Percentiles rank a stretch among this genome's conserved stretches.
Evolutionary conservation across 2,329 filamentous ascomycete genomes (phyloP).

Genomic region (Apiospora marii): DNA sequence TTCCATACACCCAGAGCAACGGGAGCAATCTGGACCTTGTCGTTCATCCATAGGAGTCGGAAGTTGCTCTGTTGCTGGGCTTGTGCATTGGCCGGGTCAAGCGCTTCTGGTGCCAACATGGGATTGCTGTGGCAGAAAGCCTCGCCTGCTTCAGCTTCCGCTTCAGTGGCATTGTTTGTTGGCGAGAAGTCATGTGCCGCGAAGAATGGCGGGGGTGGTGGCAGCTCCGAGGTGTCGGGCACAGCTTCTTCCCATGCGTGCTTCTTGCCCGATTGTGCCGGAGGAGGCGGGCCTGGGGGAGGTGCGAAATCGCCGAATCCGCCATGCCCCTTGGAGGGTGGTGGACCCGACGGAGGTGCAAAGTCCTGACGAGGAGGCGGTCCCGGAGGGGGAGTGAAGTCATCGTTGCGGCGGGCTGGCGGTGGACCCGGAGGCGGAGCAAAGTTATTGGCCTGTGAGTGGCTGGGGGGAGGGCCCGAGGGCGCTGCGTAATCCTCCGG

Average conservation of each 20-base stretch:
- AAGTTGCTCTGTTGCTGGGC: constrained; percentile 62
- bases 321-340: constrained; percentile 34
- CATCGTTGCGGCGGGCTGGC: constrained; percentile 35
- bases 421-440: constrained; percentile 43
- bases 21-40: constrained; percentile 55
- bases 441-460: constrained; percentile 36
- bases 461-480: constrained; percentile 38
- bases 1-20: constrained; percentile 61
- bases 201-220: constrained; percentile 75
- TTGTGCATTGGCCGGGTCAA: constrained; percentile 59
- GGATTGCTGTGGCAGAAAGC: constrained; percentile 70
- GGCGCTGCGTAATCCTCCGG: constrained; percentile 35
- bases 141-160: constrained; percentile 70
- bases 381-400: constrained; percentile 43
- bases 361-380: constrained; percentile 35
- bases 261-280: constrained; percentile 30
- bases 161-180: constrained; percentile 72
- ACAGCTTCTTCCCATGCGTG: constrained; percentile 78
- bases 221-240: constrained; percentile 75
- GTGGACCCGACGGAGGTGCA: constrained; percentile 31
- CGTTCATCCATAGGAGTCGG: constrained; percentile 56
- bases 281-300: constrained; percentile 46
- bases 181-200: constrained; percentile 69
- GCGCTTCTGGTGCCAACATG: constrained; percentile 29
- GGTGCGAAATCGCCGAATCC: constrained; percentile 42